Percentiles rank a stretch among this genome's conserved stretches.
These are phyloP conservation scores for Carex myosuroides DNA, from an alignment of 176 grass and related monocot genomes.

Conservation along the genomic window DNA sequence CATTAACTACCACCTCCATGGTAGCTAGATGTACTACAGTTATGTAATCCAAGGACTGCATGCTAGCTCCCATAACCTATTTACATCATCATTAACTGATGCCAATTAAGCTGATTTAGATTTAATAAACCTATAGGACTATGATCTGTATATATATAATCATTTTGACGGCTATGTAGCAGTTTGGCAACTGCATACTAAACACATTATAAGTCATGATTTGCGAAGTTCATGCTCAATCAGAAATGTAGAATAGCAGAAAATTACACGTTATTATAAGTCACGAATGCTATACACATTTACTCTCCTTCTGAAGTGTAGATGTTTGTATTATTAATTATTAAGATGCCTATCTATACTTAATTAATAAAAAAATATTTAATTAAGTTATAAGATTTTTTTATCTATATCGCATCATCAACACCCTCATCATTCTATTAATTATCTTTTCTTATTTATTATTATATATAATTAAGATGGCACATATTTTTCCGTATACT, in stretches of 20 bases:
- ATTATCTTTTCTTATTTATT: too few relatives aligned
- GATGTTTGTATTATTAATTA: neutral
- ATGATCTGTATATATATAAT: neutral
- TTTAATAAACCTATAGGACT: neutral
- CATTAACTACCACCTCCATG: conserved; percentile 4
- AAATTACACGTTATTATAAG: neutral
- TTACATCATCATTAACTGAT: neutral
- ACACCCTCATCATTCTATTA: too few relatives aligned
- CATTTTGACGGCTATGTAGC: neutral
- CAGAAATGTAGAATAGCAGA: neutral
- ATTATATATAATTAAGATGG: too few relatives aligned
- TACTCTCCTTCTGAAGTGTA: neutral
- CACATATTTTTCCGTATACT: too few relatives aligned
- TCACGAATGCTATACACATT: neutral
- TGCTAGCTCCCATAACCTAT: too few relatives aligned
- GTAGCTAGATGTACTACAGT: neutral
- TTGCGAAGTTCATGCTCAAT: neutral
- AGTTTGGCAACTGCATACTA: neutral
- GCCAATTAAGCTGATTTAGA: neutral
- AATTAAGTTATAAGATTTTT: too few relatives aligned
- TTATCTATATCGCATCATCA: too few relatives aligned
- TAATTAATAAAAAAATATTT: too few relatives aligned
- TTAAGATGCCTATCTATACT: neutral
- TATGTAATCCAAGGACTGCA: neutral
- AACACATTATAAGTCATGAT: neutral